Conservation (phyloP, 768 basidiomycete genomes). For the Gelatoporia subvermispora region DNA sequence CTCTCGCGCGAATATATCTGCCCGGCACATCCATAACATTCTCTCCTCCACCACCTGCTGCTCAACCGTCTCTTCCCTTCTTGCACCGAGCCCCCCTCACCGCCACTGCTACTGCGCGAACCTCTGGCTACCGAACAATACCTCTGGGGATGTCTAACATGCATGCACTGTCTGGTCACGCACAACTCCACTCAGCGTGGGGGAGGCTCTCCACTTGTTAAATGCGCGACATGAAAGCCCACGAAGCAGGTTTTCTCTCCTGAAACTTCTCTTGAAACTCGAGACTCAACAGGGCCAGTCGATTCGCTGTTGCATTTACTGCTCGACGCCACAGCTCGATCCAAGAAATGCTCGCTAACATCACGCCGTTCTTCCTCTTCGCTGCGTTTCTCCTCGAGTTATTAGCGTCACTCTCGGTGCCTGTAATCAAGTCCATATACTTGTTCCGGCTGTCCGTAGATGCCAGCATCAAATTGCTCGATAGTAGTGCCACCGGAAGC, state of each 20-base stretch:
- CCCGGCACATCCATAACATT: neutral
- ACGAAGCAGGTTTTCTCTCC: neutral
- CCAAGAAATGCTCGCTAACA: slow-evolving; percentile 18
- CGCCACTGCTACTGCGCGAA: neutral
- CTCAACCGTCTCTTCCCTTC: neutral
- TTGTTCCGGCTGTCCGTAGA: slow-evolving; percentile 45
- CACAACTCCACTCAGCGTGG: too few relatives aligned
- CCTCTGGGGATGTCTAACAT: too few relatives aligned
- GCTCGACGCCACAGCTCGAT: neutral
- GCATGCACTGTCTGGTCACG: too few relatives aligned
- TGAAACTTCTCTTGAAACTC: too few relatives aligned
- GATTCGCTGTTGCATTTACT: neutral
- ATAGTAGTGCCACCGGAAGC: slow-evolving; percentile 29
- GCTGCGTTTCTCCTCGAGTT: slow-evolving; percentile 57
- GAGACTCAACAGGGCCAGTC: too few relatives aligned
- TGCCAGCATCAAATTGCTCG: slow-evolving; percentile 27
- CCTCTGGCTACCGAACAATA: neutral
- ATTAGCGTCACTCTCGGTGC: slow-evolving; percentile 56
- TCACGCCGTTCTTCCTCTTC: slow-evolving; percentile 41
- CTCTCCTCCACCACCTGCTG: neutral
- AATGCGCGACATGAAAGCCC: neutral
- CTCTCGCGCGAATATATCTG: too few relatives aligned
- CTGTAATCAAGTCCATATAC: slow-evolving; percentile 51
- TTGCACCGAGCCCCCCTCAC: neutral
- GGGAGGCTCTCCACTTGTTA: slow-evolving; percentile 7